Percentiles rank a stretch among this genome's conserved stretches.
Evolutionary conservation across 1,139 yeast genomes (phyloP).

Genomic region (Geotrichum restrictum): DNA sequence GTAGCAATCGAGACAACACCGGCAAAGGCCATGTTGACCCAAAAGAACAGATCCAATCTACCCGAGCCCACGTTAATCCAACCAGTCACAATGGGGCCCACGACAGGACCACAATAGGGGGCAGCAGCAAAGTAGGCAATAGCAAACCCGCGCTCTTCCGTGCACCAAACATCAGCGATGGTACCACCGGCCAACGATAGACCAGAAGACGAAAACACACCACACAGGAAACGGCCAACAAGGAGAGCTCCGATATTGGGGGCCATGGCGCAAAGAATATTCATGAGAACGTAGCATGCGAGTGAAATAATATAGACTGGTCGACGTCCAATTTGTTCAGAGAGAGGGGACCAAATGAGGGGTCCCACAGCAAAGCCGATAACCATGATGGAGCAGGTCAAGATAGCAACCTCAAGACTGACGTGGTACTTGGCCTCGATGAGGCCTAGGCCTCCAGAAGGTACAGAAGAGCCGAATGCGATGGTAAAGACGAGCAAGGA

Average conservation of each 20-base stretch:
- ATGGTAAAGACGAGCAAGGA: constrained; percentile 75
- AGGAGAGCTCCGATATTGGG: constrained; percentile 77
- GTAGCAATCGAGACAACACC: constrained; percentile 73
- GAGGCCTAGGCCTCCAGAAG: constrained; percentile 72
- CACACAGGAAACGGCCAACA: constrained; percentile 79
- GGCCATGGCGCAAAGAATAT: constrained; percentile 84
- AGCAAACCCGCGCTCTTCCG: constrained; percentile 78
- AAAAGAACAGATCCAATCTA: constrained; percentile 65
- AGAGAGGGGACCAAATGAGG: constrained; percentile 81
- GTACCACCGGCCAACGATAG: constrained; percentile 86
- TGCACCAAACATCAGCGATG: constrained; percentile 77
- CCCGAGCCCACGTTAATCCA: constrained; percentile 69
- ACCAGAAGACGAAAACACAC: constrained; percentile 82
- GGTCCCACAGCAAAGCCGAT: constrained; percentile 87
- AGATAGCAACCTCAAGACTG: constrained; percentile 69
- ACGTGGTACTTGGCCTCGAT: constrained; percentile 63
- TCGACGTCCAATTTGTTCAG: constrained; percentile 81
- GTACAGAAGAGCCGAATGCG: constrained; percentile 85
- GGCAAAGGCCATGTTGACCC: constrained; percentile 92
- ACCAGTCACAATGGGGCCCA: constrained; percentile 88
- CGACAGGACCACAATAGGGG: constrained; percentile 88
- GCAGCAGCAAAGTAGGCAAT: constrained; percentile 89
- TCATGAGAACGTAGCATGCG: constrained; percentile 68
- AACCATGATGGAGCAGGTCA: constrained; percentile 83
- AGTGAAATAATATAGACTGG: constrained; percentile 78